phyloP scores from a whole-genome alignment of 257 asterid species.

The Primulina tabacum region DNA sequence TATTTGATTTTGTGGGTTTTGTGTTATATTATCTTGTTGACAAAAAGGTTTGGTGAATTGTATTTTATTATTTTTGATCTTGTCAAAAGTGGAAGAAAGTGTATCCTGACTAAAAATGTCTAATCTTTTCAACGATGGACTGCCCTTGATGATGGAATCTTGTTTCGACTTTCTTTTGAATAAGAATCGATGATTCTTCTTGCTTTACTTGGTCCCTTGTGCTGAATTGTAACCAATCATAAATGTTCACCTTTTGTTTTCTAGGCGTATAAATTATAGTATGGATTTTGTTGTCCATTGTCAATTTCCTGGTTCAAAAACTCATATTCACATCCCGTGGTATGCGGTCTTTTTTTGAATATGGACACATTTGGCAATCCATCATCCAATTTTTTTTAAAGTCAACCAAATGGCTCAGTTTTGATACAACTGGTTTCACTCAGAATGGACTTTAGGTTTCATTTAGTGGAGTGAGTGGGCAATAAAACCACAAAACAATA shows the following conservation, averaged over 20 bases:
- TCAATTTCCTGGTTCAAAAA: neutral
- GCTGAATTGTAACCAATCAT: slow-evolving; percentile 6
- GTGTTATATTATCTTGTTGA: slow-evolving; percentile 1
- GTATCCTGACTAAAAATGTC: slow-evolving; percentile 20
- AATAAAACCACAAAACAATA: neutral
- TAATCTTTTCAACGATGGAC: slow-evolving; percentile 10
- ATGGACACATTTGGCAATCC: neutral
- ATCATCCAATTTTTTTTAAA: too few species aligned
- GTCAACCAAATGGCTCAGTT: neutral
- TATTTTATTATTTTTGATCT: neutral
- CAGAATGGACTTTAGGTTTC: neutral
- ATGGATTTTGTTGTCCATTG: neutral
- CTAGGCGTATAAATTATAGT: neutral
- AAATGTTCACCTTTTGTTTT: neutral
- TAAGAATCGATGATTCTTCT: neutral
- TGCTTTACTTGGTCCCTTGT: slow-evolving; percentile 10
- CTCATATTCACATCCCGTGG: neutral
- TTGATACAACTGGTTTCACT: neutral
- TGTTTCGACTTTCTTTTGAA: slow-evolving; percentile 18
- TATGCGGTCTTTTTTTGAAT: too few species aligned
- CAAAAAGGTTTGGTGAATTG: neutral
- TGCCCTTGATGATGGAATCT: slow-evolving; percentile 20
- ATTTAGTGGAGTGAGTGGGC: neutral
- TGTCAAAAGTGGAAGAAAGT: neutral
- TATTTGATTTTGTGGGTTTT: neutral